Evolutionary conservation across 2,329 filamentous ascomycete species (phyloP).

Genomic region (Diaporthe vaccinii): DNA sequence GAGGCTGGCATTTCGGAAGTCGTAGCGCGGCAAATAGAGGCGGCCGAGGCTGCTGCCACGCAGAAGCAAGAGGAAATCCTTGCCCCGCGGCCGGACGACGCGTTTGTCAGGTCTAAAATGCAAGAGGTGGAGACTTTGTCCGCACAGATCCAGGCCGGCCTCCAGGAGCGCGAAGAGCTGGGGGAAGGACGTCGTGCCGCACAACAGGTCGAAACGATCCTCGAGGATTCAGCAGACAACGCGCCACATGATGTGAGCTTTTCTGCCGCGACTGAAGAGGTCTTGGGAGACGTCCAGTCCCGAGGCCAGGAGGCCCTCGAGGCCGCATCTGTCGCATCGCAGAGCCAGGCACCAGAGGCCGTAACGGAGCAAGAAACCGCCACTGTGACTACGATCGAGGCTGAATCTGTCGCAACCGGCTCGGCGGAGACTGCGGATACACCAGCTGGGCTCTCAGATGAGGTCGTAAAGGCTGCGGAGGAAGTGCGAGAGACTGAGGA

Average conservation of each 20-base stretch:
- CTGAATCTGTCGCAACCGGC: not conserved
- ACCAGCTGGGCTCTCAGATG: not conserved
- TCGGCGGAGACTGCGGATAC: not conserved
- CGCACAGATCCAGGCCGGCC: not conserved
- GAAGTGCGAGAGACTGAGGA: slow-evolving; percentile 34
- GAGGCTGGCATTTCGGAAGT: slow-evolving; percentile 46
- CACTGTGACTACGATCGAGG: not conserved
- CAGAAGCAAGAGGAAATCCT: not conserved
- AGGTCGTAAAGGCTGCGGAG: slow-evolving; percentile 29
- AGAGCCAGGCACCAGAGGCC: slow-evolving; percentile 18
- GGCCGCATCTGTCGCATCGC: slow-evolving; percentile 21
- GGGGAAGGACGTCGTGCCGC: slow-evolving; percentile 4
- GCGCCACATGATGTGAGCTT: not conserved
- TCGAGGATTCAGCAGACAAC: slow-evolving; percentile 7
- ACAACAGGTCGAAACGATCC: not conserved
- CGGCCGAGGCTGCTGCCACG: slow-evolving; percentile 18
- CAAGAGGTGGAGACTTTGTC: not conserved
- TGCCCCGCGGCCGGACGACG: not conserved
- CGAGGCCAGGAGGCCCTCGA: not conserved
- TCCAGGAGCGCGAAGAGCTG: not conserved
- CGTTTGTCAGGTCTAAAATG: not conserved
- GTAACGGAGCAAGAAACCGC: not conserved
- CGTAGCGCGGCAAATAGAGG: slow-evolving; percentile 40
- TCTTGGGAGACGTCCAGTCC: not conserved
- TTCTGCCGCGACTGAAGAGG: not conserved